phyloP scores from a whole-genome alignment of 768 basidiomycete species.

The Boletus barrowsii region DNA sequence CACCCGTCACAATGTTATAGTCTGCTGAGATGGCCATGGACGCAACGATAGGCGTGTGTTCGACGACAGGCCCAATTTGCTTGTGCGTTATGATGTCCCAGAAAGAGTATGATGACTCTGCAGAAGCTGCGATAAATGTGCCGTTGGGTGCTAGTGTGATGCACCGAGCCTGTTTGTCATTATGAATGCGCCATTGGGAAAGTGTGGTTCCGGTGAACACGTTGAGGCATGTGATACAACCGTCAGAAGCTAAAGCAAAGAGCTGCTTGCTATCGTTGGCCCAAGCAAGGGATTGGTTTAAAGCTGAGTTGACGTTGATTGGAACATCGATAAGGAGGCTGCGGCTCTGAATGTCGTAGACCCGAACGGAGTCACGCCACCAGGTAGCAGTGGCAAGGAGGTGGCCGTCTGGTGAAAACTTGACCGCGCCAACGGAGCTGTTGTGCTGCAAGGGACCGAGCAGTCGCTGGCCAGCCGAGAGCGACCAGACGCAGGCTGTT shows the following conservation, averaged over 20 bases:
- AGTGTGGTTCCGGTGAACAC: neutral
- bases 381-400: constrained; percentile 6
- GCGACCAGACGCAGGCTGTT: constrained; percentile 6
- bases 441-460: constrained; percentile 1
- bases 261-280: constrained; percentile 2
- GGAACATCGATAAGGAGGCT: neutral
- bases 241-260: constrained; percentile 1
- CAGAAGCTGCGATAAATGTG: constrained; percentile 3
- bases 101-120: constrained; percentile 3
- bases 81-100: constrained; percentile 7
- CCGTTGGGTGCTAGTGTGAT: constrained; percentile 1
- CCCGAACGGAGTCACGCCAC: neutral
- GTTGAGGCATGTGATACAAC: constrained; percentile 1
- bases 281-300: constrained; percentile 12
- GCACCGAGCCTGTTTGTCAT: neutral
- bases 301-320: neutral
- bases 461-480: neutral
- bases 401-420: constrained; percentile 7
- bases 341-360: constrained; percentile 1
- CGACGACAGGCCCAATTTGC: constrained; percentile 6
- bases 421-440: constrained; percentile 5
- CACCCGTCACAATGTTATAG: constrained; percentile 1
- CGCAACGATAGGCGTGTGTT: neutral
- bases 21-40: constrained; percentile 7
- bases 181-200: constrained; percentile 2